Percentiles rank a stretch among this genome's conserved stretches.
These are phyloP conservation scores for Paramecium sonneborni DNA, from an alignment of 73 alveolate genomes.

Conservation along the genomic window DNA sequence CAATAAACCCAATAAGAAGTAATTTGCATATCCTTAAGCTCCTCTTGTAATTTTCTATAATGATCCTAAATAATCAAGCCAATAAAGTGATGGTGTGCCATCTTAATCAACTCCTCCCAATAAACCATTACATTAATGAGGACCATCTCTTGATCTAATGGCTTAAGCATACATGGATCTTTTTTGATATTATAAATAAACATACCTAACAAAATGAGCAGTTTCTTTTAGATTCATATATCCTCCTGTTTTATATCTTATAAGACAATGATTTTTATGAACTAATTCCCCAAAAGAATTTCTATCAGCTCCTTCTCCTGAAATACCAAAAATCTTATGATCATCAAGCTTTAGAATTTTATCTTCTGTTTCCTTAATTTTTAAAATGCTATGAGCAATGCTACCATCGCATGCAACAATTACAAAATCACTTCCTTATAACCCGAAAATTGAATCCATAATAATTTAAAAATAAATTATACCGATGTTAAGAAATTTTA, in stretches of 20 bases:
- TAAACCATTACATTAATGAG: slow-evolving; percentile 82
- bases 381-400: slow-evolving; percentile 57
- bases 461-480: slow-evolving; percentile 9
- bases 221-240: slow-evolving; percentile 84
- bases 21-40: slow-evolving; percentile 97
- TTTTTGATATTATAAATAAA: slow-evolving; percentile 67
- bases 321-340: slow-evolving; percentile 84
- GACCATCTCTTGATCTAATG: slow-evolving; percentile 85
- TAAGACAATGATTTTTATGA: slow-evolving; percentile 84
- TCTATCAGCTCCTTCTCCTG: slow-evolving; percentile 94
- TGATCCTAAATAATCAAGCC: slow-evolving; percentile 96
- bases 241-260: slow-evolving; percentile 82
- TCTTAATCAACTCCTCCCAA: slow-evolving; percentile 88
- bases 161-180: slow-evolving; percentile 54
- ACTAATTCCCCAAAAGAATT: slow-evolving; percentile 83
- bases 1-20: slow-evolving; percentile 86
- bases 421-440: slow-evolving; percentile 61
- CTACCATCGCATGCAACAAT: slow-evolving; percentile 65
- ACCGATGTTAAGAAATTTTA: background rate
- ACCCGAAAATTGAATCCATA: slow-evolving; percentile 67
- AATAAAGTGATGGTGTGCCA: slow-evolving; percentile 84
- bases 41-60: slow-evolving; percentile 88
- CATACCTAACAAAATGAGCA: slow-evolving; percentile 89
- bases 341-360: slow-evolving; percentile 78
- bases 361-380: slow-evolving; percentile 82